These are phyloP conservation scores for Microdochium trichocladiopsis DNA, from an alignment of 2,329 filamentous ascomycete genomes.

Conservation along the genomic window DNA sequence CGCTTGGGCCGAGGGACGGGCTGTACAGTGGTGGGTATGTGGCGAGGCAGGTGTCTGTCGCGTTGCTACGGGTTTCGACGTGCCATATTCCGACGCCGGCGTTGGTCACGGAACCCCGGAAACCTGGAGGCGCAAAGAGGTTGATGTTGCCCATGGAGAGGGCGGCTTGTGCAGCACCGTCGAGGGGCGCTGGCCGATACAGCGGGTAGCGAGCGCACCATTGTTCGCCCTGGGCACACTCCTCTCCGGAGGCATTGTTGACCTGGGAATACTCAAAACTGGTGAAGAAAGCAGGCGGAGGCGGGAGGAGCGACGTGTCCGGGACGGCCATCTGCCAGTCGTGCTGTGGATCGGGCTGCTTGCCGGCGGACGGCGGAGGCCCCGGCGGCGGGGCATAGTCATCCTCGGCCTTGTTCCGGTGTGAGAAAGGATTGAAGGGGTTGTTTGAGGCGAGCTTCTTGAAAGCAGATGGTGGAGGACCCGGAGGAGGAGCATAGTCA, in stretches of 20 bases:
- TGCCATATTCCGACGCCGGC: constrained; percentile 45
- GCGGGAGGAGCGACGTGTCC: constrained; percentile 65
- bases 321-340: constrained; percentile 67
- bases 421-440: constrained; percentile 9
- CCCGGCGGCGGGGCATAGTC: constrained; percentile 29
- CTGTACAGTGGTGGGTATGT: constrained; percentile 65
- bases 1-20: constrained; percentile 50
- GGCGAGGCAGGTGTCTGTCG: constrained; percentile 57
- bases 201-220: constrained; percentile 62
- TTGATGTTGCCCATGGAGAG: constrained; percentile 45
- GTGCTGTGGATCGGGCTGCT: constrained; percentile 36
- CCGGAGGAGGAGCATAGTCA: constrained; percentile 14
- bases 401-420: constrained; percentile 15
- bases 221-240: constrained; percentile 55
- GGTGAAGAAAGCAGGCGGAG: constrained; percentile 60
- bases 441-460: constrained; percentile 7
- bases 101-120: constrained; percentile 37
- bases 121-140: constrained; percentile 42
- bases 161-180: constrained; percentile 35
- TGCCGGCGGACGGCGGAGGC: constrained; percentile 16
- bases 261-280: constrained; percentile 59
- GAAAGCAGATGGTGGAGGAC: constrained; percentile 22
- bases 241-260: constrained; percentile 59
- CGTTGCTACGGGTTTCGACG: constrained; percentile 29
- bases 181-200: constrained; percentile 41